phyloP scores from a whole-genome alignment of 192 early-diverging fungal genomes.

The Borealophlyctis nickersoniae region DNA sequence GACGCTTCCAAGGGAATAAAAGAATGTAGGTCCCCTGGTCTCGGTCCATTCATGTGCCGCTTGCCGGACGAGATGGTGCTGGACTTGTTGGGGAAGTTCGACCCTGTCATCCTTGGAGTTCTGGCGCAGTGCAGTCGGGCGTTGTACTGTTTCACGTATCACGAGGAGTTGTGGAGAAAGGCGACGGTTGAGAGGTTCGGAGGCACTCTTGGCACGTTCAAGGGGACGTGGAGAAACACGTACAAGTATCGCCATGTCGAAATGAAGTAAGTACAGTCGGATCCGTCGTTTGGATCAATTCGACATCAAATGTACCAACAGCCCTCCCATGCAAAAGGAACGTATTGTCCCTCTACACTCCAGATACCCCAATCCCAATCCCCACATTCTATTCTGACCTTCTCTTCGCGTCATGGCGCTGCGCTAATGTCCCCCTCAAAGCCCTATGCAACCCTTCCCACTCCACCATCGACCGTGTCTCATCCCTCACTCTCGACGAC shows the following conservation, averaged over 20 bases:
- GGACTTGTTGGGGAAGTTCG: slow-evolving; percentile 35
- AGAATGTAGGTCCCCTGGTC: slow-evolving; percentile 37
- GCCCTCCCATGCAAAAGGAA: not conserved
- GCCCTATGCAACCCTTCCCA: slow-evolving; percentile 32
- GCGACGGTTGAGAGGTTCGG: slow-evolving; percentile 46
- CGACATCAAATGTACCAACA: not conserved
- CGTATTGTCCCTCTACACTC: slow-evolving; percentile 3
- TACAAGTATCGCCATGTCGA: slow-evolving; percentile 42
- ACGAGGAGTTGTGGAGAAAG: slow-evolving; percentile 64
- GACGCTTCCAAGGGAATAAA: slow-evolving; percentile 31
- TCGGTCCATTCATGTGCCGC: slow-evolving; percentile 43
- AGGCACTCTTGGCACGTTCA: slow-evolving; percentile 49
- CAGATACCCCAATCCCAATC: slow-evolving; percentile 31
- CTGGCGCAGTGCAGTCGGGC: slow-evolving; percentile 47
- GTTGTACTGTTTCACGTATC: slow-evolving; percentile 47
- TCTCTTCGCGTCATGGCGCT: slow-evolving; percentile 59
- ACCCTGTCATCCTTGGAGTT: slow-evolving; percentile 30
- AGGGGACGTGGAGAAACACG: slow-evolving; percentile 55
- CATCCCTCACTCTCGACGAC: slow-evolving; percentile 31
- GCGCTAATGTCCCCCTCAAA: slow-evolving; percentile 37
- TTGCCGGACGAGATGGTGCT: slow-evolving; percentile 55
- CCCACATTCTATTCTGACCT: slow-evolving; percentile 60
- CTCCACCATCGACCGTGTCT: slow-evolving; percentile 53
- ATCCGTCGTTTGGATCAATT: no score
- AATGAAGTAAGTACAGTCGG: no score